Evolutionary conservation across 495 filamentous ascomycete genomes (phyloP).

Genomic region (Penicillium salamii): DNA sequence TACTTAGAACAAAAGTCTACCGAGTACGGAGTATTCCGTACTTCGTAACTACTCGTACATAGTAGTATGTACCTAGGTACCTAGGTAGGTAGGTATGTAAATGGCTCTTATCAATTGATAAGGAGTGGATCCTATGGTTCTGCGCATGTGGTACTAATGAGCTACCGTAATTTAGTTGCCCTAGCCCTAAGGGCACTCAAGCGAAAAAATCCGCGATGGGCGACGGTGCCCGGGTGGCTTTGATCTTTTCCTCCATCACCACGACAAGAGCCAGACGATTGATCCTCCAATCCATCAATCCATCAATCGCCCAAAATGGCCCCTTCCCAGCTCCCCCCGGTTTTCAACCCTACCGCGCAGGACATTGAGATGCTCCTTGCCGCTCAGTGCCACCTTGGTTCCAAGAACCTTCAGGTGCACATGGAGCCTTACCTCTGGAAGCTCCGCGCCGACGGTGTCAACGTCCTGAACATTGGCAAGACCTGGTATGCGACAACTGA

Average conservation of each 20-base stretch:
- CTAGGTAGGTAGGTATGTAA: no score
- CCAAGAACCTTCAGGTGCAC: conserved; percentile 98
- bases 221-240: conserved; percentile 34
- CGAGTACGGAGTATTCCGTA: no score
- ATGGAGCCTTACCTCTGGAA: conserved; percentile 99
- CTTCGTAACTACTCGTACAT: no score
- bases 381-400: conserved; percentile 93
- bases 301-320: conserved; percentile 79
- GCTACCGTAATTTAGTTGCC: conserved; percentile 11
- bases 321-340: conserved; percentile 82
- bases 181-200: conserved; percentile 40
- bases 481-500: conserved; percentile 73
- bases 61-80: no score
- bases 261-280: conserved; percentile 52
- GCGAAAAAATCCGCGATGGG: no score
- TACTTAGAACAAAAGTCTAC: no score
- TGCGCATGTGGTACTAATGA: not conserved
- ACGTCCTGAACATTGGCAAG: conserved; percentile 99
- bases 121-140: no score
- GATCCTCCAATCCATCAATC: conserved; percentile 50
- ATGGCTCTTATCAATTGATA: no score
- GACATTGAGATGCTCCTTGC: conserved; percentile 99
- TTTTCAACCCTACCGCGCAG: conserved; percentile 79
- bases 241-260: conserved; percentile 38
- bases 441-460: conserved; percentile 95